Percentiles rank a stretch among this genome's conserved stretches.
phyloP scores from a whole-genome alignment of 1,139 yeast genomes.

The Yamadazyma dendronema region DNA sequence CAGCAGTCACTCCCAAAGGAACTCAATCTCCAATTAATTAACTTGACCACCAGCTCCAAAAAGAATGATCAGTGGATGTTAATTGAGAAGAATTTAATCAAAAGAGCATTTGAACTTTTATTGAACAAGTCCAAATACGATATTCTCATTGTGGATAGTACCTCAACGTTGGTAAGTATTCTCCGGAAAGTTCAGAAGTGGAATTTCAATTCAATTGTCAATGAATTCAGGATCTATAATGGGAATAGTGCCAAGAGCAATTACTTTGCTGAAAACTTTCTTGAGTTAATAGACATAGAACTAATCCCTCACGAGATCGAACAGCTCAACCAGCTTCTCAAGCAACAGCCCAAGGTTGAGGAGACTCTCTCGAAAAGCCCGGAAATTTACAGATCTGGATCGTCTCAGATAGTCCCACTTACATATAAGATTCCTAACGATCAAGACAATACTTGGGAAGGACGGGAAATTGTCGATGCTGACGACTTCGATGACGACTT shows the following conservation, averaged over 20 bases:
- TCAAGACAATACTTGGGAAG: constrained; percentile 18
- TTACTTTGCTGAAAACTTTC: constrained; percentile 77
- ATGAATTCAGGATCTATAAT: constrained; percentile 78
- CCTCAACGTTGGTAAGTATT: constrained; percentile 77
- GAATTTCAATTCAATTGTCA: constrained; percentile 80
- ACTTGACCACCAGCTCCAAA: constrained; percentile 13
- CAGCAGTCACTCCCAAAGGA: constrained; percentile 3
- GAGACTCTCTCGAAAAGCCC: constrained; percentile 12
- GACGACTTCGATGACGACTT: constrained; percentile 51
- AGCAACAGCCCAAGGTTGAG: constrained; percentile 6
- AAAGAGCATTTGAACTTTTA: constrained; percentile 56
- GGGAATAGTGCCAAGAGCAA: constrained; percentile 59
- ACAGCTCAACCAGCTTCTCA: constrained; percentile 22
- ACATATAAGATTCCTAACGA: constrained; percentile 17
- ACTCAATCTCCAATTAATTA: constrained; percentile 13
- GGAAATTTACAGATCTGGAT: constrained; percentile 13
- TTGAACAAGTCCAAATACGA: constrained; percentile 68
- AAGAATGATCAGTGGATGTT: constrained; percentile 70
- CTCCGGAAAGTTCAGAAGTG: constrained; percentile 82
- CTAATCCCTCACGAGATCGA: constrained; percentile 45
- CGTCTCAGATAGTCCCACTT: constrained; percentile 8
- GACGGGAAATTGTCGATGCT: constrained; percentile 32
- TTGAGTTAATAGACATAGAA: constrained; percentile 67
- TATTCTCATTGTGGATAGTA: constrained; percentile 71
- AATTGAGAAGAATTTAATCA: constrained; percentile 55